phyloP scores from a whole-genome alignment of 768 basidiomycete species.

The Kockovaella imperatae region DNA sequence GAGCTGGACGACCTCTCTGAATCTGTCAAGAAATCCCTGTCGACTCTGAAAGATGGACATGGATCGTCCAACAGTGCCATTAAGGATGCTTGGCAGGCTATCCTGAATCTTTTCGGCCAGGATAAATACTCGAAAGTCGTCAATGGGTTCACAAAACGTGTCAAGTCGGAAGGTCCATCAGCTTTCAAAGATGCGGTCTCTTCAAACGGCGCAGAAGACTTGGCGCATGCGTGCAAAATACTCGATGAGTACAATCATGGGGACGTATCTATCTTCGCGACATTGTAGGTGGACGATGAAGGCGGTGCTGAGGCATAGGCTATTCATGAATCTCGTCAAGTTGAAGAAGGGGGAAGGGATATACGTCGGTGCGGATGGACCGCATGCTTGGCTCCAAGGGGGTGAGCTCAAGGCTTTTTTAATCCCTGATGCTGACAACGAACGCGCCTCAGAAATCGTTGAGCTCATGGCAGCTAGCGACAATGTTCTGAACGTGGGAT shows the following conservation, averaged over 20 bases:
- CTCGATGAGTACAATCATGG: conserved; percentile 27
- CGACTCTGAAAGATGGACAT: conserved; percentile 57
- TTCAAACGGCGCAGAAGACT: conserved; percentile 13
- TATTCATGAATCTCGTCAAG: conserved; percentile 74
- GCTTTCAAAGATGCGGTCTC: conserved; percentile 11
- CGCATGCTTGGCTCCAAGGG: conserved; percentile 88
- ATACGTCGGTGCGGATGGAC: conserved; percentile 88
- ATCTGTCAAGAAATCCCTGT: no score
- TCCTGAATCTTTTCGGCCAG: no score
- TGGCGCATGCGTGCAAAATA: conserved; percentile 23
- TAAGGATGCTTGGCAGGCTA: no score
- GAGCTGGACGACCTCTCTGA: no score
- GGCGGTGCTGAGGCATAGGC: conserved; percentile 46
- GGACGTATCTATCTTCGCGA: conserved; percentile 25
- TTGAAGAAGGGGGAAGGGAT: conserved; percentile 80
- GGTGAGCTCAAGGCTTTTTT: conserved; percentile 50
- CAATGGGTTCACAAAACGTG: conserved; percentile 50
- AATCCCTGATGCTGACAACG: background rate
- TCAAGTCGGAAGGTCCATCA: conserved; percentile 49
- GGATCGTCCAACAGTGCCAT: conserved; percentile 20
- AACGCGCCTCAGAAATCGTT: conserved; percentile 65
- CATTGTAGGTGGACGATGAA: conserved; percentile 11
- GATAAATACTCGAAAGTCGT: conserved; percentile 23
- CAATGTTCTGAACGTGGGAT: conserved; percentile 39
- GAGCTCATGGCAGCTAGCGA: conserved; percentile 87